A percentile compares a stretch with the other conserved stretches of the same genome.
These are phyloP conservation scores for Haberlea rhodopensis DNA, from an alignment of 257 asterid genomes.

Conservation along the genomic window DNA sequence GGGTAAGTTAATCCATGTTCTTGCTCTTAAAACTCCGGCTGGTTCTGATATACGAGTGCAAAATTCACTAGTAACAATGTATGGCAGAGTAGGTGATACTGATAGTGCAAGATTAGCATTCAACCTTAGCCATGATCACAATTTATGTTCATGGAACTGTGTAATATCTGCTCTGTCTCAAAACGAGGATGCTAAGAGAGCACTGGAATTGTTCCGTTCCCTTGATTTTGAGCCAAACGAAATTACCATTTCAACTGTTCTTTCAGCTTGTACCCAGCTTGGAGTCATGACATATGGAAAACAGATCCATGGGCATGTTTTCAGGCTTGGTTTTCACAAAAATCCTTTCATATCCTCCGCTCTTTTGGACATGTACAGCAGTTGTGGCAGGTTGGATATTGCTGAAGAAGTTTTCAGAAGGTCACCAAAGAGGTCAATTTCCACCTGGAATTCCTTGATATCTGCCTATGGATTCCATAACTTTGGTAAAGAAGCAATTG, in stretches of 20 bases:
- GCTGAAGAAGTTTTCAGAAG: constrained; percentile 44
- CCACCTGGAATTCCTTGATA: constrained; percentile 64
- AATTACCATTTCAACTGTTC: constrained; percentile 57
- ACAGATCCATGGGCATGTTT: constrained; percentile 58
- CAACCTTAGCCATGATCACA: constrained; percentile 39
- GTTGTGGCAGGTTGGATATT: constrained; percentile 53
- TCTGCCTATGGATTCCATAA: constrained; percentile 63
- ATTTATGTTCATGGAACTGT: constrained; percentile 71
- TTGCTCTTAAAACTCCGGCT: constrained; percentile 48
- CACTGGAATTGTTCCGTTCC: constrained; percentile 43
- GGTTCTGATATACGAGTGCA: constrained; percentile 43
- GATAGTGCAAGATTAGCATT: constrained; percentile 55
- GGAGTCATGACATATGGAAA: constrained; percentile 48
- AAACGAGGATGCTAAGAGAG: constrained; percentile 58
- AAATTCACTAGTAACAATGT: constrained; percentile 63
- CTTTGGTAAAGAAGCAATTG: constrained; percentile 42
- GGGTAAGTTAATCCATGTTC: constrained; percentile 49
- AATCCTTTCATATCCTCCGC: constrained; percentile 55
- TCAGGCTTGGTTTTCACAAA: constrained; percentile 34
- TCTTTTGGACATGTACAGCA: constrained; percentile 66
- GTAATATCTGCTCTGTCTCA: constrained; percentile 55
- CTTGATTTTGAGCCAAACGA: constrained; percentile 62
- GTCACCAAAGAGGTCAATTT: constrained; percentile 39
- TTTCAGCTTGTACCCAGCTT: constrained; percentile 62
- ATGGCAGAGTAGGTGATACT: constrained; percentile 57